These are phyloP conservation scores for Rosa multiflora DNA, from an alignment of 306 rosid genomes.

Conservation along the genomic window DNA sequence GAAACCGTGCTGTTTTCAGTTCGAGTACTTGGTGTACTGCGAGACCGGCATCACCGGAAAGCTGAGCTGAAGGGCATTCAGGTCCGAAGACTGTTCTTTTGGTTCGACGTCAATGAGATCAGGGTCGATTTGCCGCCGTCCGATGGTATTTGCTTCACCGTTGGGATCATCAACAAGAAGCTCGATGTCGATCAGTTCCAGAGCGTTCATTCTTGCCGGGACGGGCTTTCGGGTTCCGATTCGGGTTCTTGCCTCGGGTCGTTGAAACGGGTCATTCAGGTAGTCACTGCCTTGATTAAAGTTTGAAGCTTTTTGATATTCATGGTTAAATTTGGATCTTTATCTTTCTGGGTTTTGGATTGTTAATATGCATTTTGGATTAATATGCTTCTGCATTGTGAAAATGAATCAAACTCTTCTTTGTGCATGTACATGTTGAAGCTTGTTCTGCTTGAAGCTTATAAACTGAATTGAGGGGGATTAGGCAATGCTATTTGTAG, in stretches of 20 bases:
- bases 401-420: neutral
- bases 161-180: conserved; percentile 79
- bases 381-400: neutral
- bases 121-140: conserved; percentile 91
- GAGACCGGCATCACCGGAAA: conserved; percentile 60
- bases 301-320: too few species aligned
- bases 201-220: too few species aligned
- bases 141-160: conserved; percentile 66
- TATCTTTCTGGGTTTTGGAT: too few species aligned
- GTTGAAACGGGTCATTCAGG: conserved; percentile 35
- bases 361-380: neutral
- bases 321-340: too few species aligned
- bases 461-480: neutral
- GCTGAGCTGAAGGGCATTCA: conserved; percentile 69
- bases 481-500: neutral
- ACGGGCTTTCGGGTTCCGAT: neutral
- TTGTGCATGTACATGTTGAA: neutral
- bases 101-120: conserved; percentile 83
- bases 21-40: conserved; percentile 74
- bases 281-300: conserved; percentile 8
- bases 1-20: conserved; percentile 61
- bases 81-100: conserved; percentile 63
- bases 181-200: conserved; percentile 34
- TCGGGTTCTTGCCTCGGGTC: conserved; percentile 48
- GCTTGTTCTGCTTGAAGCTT: too few species aligned